A percentile compares a stretch with the other conserved stretches of the same genome.
phyloP scores from a whole-genome alignment of 78 protist species.

The Polysphondylium violaceum region DNA sequence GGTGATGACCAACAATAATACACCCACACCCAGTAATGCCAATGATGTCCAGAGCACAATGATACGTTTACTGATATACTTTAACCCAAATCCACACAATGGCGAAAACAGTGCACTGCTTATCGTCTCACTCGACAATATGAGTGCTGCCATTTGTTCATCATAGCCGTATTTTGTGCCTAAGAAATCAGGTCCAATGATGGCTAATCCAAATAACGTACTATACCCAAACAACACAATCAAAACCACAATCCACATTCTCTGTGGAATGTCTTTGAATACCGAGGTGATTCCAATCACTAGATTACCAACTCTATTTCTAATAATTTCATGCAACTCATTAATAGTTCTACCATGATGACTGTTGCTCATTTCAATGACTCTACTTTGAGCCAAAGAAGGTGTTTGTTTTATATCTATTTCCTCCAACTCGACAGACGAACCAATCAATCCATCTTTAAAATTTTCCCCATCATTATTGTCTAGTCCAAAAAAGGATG shows the following conservation, averaged over 20 bases:
- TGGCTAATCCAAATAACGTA: constrained; percentile 45
- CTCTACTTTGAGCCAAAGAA: no score
- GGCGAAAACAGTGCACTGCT: constrained; percentile 38
- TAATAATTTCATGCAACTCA: no score
- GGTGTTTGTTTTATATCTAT: no score
- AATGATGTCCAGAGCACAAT: neutral
- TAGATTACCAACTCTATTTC: no score
- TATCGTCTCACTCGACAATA: constrained; percentile 42
- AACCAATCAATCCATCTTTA: no score
- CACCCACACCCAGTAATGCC: constrained; percentile 1
- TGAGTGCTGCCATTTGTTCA: constrained; percentile 45
- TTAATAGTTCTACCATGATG: neutral
- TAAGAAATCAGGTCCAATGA: constrained; percentile 60
- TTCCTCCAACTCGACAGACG: no score
- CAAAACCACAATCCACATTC: constrained; percentile 54
- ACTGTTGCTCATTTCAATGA: neutral
- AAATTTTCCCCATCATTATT: no score
- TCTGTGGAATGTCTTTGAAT: constrained; percentile 20
- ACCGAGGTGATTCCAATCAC: no score
- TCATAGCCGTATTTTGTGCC: constrained; percentile 35
- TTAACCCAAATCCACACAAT: constrained; percentile 17
- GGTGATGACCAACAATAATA: neutral
- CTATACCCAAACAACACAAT: constrained; percentile 74
- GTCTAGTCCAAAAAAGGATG: no score
- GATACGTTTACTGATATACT: neutral